phyloP scores from a whole-genome alignment of 1,139 yeast genomes.

The Kodamaea fungicola region DNA sequence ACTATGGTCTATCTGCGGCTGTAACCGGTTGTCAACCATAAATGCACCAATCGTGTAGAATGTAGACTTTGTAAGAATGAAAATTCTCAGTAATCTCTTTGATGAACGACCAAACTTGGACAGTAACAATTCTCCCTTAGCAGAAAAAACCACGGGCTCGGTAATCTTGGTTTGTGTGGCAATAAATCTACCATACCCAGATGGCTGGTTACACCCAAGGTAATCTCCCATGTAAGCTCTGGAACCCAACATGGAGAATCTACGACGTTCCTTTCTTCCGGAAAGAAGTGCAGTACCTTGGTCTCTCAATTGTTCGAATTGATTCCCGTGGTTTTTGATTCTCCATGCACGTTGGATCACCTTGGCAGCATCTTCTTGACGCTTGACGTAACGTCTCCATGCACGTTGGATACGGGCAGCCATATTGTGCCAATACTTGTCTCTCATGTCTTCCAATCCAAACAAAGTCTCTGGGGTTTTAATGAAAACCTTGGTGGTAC shows the following conservation, averaged over 20 bases:
- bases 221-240: constrained; percentile 96
- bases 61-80: constrained; percentile 59
- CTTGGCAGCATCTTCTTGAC: constrained; percentile 85
- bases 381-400: constrained; percentile 79
- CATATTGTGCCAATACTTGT: constrained; percentile 97
- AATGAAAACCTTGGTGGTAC: constrained; percentile 91
- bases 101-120: constrained; percentile 94
- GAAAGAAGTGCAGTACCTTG: constrained; percentile 68
- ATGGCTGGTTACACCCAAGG: constrained; percentile 72
- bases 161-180: constrained; percentile 64
- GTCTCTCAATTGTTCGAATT: constrained; percentile 80
- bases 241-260: constrained; percentile 82
- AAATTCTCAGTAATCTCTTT: constrained; percentile 67
- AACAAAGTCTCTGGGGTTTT: constrained; percentile 96
- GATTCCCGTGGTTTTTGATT: constrained; percentile 73
- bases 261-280: constrained; percentile 84
- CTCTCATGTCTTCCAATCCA: constrained; percentile 95
- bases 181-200: constrained; percentile 69
- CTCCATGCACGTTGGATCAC: constrained; percentile 85
- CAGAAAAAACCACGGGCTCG: constrained; percentile 73
- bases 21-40: constrained; percentile 68
- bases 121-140: constrained; percentile 74
- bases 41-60: constrained; percentile 72
- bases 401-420: constrained; percentile 97
- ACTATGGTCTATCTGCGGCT: constrained; percentile 61